Evolutionary conservation across 495 filamentous ascomycete species (phyloP).

Genomic region (Aspergillus cavernicola): DNA sequence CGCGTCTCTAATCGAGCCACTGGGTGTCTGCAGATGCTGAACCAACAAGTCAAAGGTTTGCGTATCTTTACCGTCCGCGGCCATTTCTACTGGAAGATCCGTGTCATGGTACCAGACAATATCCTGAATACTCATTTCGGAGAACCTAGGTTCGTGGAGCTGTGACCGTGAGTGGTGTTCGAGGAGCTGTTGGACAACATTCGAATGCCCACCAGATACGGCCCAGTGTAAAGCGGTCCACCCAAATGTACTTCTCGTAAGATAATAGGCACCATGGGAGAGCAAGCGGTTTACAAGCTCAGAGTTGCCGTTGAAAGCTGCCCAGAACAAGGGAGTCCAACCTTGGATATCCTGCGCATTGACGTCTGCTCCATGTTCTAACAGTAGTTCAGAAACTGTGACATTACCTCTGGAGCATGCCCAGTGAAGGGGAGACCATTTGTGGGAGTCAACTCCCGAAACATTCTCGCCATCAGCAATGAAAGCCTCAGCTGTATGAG

Average conservation of each 20-base stretch:
- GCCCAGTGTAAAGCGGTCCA: slow-evolving; percentile 20
- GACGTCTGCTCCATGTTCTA: slow-evolving; percentile 30
- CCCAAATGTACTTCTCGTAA: slow-evolving; percentile 5
- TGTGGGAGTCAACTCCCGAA: not conserved
- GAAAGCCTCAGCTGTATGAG: not conserved
- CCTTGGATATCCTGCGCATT: slow-evolving; percentile 21
- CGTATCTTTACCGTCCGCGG: not conserved
- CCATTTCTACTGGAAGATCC: not conserved
- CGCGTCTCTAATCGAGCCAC: not conserved
- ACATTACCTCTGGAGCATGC: slow-evolving; percentile 23
- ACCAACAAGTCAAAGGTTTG: slow-evolving; percentile 4
- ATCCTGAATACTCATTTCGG: not conserved
- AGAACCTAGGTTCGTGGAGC: not conserved
- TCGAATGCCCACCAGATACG: slow-evolving; percentile 6
- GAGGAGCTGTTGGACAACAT: slow-evolving; percentile 7
- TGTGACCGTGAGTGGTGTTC: slow-evolving; percentile 1
- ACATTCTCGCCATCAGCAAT: not conserved
- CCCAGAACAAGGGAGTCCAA: slow-evolving; percentile 26
- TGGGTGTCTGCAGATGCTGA: slow-evolving; percentile 1
- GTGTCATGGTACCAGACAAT: not conserved
- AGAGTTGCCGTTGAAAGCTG: slow-evolving; percentile 17
- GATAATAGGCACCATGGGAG: slow-evolving; percentile 5
- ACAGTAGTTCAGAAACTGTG: slow-evolving; percentile 21
- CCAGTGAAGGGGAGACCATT: slow-evolving; percentile 26
- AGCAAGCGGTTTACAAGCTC: slow-evolving; percentile 15